Evolutionary conservation across 805 yeast species (phyloP).

Genomic region (Suhomyces pyralidae): DNA sequence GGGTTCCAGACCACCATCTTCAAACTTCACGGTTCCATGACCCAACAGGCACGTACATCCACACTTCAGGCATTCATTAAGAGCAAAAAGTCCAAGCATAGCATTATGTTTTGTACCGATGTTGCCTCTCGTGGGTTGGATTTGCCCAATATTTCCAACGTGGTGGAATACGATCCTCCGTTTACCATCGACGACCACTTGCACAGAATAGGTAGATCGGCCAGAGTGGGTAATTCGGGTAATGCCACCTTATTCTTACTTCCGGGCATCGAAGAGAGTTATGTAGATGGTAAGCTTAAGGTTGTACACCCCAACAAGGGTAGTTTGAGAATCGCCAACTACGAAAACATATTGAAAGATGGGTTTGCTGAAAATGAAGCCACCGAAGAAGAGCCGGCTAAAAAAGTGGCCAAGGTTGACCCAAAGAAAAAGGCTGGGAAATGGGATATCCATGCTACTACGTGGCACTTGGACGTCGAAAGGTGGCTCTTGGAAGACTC

Average conservation of each 20-base stretch:
- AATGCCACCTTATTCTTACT: conserved; percentile 71
- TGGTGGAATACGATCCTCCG: conserved; percentile 93
- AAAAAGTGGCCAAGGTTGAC: conserved; percentile 32
- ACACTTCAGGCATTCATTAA: conserved; percentile 65
- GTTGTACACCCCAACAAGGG: conserved; percentile 40
- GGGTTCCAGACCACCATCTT: conserved; percentile 44
- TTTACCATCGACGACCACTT: conserved; percentile 91
- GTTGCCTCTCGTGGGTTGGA: conserved; percentile 98
- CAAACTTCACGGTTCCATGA: conserved; percentile 86
- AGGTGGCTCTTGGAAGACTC: conserved; percentile 78
- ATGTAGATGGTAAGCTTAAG: conserved; percentile 51
- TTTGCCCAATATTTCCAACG: conserved; percentile 79
- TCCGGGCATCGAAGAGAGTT: conserved; percentile 89
- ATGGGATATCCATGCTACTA: conserved; percentile 95
- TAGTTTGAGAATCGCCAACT: conserved; percentile 30
- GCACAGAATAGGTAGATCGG: conserved; percentile 96
- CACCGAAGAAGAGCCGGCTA: conserved; percentile 24
- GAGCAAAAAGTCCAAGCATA: conserved; percentile 43
- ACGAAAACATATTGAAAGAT: conserved; percentile 29
- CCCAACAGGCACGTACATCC: conserved; percentile 78
- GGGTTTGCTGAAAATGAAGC: conserved; percentile 42
- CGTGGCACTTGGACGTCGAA: conserved; percentile 91
- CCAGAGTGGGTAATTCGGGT: conserved; percentile 93
- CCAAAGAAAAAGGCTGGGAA: conserved; percentile 40
- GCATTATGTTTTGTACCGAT: conserved; percentile 88